Conservation (phyloP, 768 basidiomycete species). For the Boletus fagicola region DNA sequence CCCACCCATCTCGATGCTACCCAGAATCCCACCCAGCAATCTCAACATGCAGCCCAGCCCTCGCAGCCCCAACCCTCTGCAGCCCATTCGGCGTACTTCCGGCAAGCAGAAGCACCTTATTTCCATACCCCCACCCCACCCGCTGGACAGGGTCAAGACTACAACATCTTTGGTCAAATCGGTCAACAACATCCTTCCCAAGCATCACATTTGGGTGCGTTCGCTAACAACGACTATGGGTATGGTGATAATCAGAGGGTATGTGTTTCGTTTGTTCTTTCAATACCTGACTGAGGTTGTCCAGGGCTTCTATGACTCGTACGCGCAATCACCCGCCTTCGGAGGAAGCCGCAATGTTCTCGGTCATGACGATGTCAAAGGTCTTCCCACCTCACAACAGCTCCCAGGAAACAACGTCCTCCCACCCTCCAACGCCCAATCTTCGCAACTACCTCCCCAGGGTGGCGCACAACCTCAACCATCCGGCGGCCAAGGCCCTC, state of each 20-base stretch:
- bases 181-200: conserved; percentile 55
- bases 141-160: conserved; percentile 56
- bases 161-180: conserved; percentile 67
- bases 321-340: conserved; percentile 63
- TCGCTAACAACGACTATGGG: conserved; percentile 62
- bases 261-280: conserved; percentile 24
- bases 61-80: conserved; percentile 48
- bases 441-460: conserved; percentile 51
- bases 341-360: conserved; percentile 57
- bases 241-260: conserved; percentile 70
- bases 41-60: conserved; percentile 41
- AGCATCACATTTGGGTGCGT: conserved; percentile 48
- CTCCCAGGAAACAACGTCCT: conserved; percentile 50
- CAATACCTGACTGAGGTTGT: conserved; percentile 17
- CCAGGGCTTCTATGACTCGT: conserved; percentile 77
- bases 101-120: conserved; percentile 68
- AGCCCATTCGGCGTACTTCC: conserved; percentile 65
- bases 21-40: conserved; percentile 41
- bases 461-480: conserved; percentile 55
- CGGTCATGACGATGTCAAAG: conserved; percentile 76
- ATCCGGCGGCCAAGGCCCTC: conserved; percentile 58
- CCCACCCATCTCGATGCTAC: conserved; percentile 61
- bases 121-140: conserved; percentile 81
- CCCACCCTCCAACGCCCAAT: conserved; percentile 52
- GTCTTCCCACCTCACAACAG: conserved; percentile 57